phyloP scores from a whole-genome alignment of 306 rosid genomes.

The Ormosia semicastrata region DNA sequence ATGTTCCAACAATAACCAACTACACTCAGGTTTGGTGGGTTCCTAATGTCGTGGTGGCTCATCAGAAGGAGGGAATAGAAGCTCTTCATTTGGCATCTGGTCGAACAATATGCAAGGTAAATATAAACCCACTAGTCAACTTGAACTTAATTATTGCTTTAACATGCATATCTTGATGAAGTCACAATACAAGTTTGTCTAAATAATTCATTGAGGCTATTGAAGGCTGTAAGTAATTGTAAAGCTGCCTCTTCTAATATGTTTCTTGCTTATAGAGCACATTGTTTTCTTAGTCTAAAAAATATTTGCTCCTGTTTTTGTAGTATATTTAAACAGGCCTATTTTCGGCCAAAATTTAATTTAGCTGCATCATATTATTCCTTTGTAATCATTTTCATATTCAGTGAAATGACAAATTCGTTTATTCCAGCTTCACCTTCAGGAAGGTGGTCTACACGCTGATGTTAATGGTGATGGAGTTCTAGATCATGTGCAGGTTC shows the following conservation, averaged over 20 bases:
- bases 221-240: conserved; percentile 10
- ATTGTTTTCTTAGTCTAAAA: neutral
- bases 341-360: neutral
- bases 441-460: conserved; percentile 98
- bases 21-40: conserved; percentile 99
- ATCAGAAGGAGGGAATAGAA: conserved; percentile 95
- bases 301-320: neutral
- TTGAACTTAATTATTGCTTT: conserved; percentile 15
- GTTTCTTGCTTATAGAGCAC: neutral
- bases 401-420: conserved; percentile 26
- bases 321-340: neutral
- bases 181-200: neutral
- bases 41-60: conserved; percentile 96
- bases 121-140: neutral
- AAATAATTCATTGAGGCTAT: neutral
- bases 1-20: conserved; percentile 95
- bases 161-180: conserved; percentile 23
- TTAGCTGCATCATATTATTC: conserved; percentile 8
- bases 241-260: neutral
- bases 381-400: neutral
- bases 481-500: conserved; percentile 98
- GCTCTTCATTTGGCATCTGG: conserved; percentile 95
- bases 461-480: conserved; percentile 98
- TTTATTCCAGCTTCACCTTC: conserved; percentile 88
- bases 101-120: conserved; percentile 89